phyloP scores from a whole-genome alignment of 257 asterid genomes.

The Plectranthus barbatus region DNA sequence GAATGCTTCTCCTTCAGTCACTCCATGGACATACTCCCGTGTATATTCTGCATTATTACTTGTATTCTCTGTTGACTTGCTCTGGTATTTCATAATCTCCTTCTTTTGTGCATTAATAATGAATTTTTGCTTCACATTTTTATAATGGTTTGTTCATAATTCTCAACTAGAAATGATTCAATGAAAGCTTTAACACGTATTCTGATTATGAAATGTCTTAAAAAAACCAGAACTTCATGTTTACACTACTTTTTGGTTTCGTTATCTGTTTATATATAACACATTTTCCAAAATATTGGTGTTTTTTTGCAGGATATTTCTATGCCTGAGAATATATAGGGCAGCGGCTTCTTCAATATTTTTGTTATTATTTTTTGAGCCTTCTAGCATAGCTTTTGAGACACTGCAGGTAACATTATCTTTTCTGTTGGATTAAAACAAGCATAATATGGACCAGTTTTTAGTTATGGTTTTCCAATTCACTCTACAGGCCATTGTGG shows the following conservation, averaged over 20 bases:
- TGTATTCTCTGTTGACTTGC: constrained; percentile 64
- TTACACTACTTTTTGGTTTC: neutral
- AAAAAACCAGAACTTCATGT: neutral
- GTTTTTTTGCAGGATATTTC: constrained; percentile 52
- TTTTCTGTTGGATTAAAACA: neutral
- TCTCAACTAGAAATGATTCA: neutral
- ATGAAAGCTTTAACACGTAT: neutral
- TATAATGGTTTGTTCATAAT: neutral
- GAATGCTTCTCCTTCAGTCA: constrained; percentile 89
- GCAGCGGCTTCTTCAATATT: constrained; percentile 41
- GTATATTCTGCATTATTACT: constrained; percentile 78
- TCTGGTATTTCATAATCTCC: constrained; percentile 55
- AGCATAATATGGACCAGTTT: neutral
- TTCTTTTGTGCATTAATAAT: neutral
- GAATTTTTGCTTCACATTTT: neutral
- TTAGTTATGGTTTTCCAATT: constrained; percentile 22
- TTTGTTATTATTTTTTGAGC: constrained; percentile 85
- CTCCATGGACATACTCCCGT: constrained; percentile 86
- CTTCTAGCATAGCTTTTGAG: constrained; percentile 91
- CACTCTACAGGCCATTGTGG: constrained; percentile 71
- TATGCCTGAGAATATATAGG: constrained; percentile 45
- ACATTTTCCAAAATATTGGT: constrained; percentile 8
- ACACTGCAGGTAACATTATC: constrained; percentile 64
- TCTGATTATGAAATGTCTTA: neutral
- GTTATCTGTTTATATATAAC: neutral